Base-by-base conservation (phyloP, 1,139 yeast species). In the Lipomyces yarrowii region DNA sequence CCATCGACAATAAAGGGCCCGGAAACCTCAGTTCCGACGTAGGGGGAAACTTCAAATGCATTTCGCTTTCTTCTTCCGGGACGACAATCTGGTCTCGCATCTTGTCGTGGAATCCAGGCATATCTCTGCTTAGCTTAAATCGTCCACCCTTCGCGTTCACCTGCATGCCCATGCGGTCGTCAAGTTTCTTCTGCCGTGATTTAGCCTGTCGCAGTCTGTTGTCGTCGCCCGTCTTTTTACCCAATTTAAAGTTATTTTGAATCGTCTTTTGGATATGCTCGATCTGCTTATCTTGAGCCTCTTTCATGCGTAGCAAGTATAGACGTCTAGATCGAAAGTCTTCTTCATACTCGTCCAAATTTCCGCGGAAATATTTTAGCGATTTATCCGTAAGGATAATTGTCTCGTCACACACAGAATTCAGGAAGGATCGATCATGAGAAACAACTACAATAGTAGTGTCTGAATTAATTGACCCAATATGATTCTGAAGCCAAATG, bases 181-280 rank as follows among this genome's bases (percentile, higher is more conserved):
- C 48, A 26, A 56, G 21, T 42, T 56, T 56, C 32, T 56, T 56
- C 48, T 56, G 58, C 2, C 48, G 51, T 11, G 58, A 56, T 26
- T 56, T 56, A n/a, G 48, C 58, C 5, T 56, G 58, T 35, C 58
- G 46, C 15, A 56, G 46, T 18, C 15, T 35, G n/a, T 56, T 56
- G 48, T 56, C 58, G 26, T 56, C 48, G 3, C 48, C 48, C 8
- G 33, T 56, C 30, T 30, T 21, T 33, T 56, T 56, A 21, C 58
- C 58, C 15, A 56, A 15, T 37, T 56, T 30, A 18, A 32, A 2
- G 10, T 56, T 56, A 2, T 15, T 18, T 26, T 56, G 58, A 26
- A 56, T 35, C 6, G 58, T 35, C 33, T 35, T 56, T 10, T 23
- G 30, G n/a, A 56, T 30, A 13, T 33, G 48, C 33, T 56, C 58